A percentile compares a stretch with the other conserved stretches of the same genome.
phyloP scores from a whole-genome alignment of 139 green algal genomes.

The Haematococcus sp. region DNA sequence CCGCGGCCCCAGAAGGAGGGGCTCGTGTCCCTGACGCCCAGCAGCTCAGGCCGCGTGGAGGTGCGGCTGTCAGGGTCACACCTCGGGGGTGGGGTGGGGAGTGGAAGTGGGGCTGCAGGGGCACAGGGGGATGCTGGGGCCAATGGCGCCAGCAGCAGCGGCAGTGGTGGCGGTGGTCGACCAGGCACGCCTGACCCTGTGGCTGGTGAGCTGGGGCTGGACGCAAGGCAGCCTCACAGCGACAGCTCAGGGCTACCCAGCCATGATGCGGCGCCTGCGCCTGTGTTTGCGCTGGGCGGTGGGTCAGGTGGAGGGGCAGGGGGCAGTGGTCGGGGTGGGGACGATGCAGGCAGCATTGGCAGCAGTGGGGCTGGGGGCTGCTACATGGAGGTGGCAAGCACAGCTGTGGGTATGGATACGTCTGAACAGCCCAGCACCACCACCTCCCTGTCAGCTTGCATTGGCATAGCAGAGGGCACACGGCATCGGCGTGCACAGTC shows the following conservation, averaged over 20 bases:
- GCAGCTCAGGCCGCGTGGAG: no score
- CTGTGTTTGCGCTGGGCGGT: background rate
- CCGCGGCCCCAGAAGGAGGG: background rate
- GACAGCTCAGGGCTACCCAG: background rate
- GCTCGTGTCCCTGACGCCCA: background rate
- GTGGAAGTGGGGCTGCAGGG: no score
- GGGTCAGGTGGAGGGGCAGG: background rate
- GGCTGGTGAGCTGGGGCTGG: no score
- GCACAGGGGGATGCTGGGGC: no score
- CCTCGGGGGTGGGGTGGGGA: background rate
- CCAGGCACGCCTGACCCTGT: no score
- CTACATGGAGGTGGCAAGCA: no score
- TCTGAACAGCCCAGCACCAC: no score
- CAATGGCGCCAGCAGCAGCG: conserved; percentile 1
- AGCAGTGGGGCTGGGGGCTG: no score
- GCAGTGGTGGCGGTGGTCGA: no score
- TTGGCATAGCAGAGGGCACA: background rate
- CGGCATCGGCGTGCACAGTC: background rate
- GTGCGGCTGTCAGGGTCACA: background rate
- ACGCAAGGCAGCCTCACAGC: background rate
- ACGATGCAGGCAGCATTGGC: background rate
- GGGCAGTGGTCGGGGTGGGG: background rate
- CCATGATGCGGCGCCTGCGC: no score
- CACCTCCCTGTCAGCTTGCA: no score
- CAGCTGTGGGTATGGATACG: no score